Base-by-base conservation (phyloP, 2,329 filamentous ascomycete genomes). In the Grosmannia penicillata region DNA sequence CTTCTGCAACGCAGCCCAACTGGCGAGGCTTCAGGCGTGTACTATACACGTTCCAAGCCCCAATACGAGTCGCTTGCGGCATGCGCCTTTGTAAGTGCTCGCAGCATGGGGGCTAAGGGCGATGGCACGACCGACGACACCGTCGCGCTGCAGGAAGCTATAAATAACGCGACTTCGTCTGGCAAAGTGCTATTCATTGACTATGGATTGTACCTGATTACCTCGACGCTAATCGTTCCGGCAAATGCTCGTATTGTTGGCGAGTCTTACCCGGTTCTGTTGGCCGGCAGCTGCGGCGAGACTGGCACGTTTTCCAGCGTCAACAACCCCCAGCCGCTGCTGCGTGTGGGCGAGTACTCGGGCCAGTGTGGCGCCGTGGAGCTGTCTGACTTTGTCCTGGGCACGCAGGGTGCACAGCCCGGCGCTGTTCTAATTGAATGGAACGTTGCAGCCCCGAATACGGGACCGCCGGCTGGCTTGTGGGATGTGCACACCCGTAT, bases 91-190 rank as follows among this genome's bases (percentile, higher is more conserved):
- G 54, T 82, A 49, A 81, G 74, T 43, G 73, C 82, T 50, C 82
- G 81, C 48, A 63, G 62, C 15, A 62, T 61, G 9, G 81, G 80
- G 31, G 80, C 78, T 37, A 74, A 65, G 49, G 83, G 82, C 45
- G 80, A 91, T 49, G 83, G 80, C 26, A 52, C 53, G 2, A 77
- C 78, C 2, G 83, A 89, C 48, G 84, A 89, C 52, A 86, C 82
- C 2, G 62, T 61, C 8, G 72, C 71, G 13, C 70, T 89, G 40
- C 78, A 85, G 28, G 15, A 19, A 13, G 36, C 33, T 3, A 65
- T 89, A 41, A 62, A 70, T 40, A 48, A 52, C 10, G 69, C 66
- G 33, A 70, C 70, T 8, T 62, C 63, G 3, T 52, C 62, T 0
- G 68, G 67, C 37, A 63, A 67, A 40, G 56, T 81, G 19, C 66